A percentile compares a stretch with the other conserved stretches of the same genome.
Evolutionary conservation across 805 yeast genomes (phyloP).

Genomic region (Ascoidea rubescens): DNA sequence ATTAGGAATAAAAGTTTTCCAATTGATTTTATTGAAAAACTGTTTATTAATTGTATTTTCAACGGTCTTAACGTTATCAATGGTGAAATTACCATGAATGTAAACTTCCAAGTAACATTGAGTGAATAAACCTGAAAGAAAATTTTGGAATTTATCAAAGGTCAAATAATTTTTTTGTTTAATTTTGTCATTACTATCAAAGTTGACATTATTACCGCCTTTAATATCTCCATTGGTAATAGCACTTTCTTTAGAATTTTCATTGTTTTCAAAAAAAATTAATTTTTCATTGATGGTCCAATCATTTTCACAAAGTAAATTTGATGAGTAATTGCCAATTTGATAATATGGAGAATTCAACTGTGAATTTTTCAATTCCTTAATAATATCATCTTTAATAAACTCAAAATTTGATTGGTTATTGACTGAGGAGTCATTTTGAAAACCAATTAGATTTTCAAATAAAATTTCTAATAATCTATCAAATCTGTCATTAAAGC

Average conservation of each 20-base stretch:
- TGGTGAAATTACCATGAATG: constrained; percentile 53
- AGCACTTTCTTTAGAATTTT: not conserved
- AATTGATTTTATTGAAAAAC: constrained; percentile 23
- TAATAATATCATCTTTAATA: constrained; percentile 45
- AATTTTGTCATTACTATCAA: too few relatives aligned
- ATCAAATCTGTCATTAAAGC: constrained; percentile 72
- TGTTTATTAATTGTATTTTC: constrained; percentile 29
- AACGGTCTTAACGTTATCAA: constrained; percentile 33
- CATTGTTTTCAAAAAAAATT: constrained; percentile 23
- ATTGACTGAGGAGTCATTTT: constrained; percentile 17
- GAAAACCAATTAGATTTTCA: constrained; percentile 34
- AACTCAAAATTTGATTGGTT: constrained; percentile 47
- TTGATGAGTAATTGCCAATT: constrained; percentile 46
- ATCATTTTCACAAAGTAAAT: constrained; percentile 53
- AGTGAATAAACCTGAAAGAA: constrained; percentile 35
- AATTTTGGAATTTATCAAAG: constrained; percentile 34
- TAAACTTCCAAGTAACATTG: constrained; percentile 58
- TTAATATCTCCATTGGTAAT: too few relatives aligned
- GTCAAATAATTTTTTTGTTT: too few relatives aligned
- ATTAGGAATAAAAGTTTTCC: constrained; percentile 26
- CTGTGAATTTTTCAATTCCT: constrained; percentile 53
- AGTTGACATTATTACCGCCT: too few relatives aligned
- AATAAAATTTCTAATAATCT: constrained; percentile 48
- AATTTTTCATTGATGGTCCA: constrained; percentile 54
- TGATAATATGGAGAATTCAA: constrained; percentile 69